phyloP scores from a whole-genome alignment of 345 rosid genomes.

The Citrus mangshanensis region DNA sequence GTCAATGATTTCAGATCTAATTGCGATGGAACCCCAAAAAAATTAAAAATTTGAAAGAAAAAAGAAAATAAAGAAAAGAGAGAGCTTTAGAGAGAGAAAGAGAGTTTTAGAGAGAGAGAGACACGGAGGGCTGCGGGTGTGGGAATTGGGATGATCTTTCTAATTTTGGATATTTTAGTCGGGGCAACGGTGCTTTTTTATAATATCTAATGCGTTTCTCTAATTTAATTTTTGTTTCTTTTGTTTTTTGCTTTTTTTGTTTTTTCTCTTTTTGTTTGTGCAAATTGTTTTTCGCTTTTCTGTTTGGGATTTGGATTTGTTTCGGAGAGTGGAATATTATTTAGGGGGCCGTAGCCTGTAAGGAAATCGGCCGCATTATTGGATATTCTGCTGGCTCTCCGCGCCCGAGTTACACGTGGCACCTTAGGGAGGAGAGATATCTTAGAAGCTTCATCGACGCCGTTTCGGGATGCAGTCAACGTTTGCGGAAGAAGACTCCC shows the following conservation, averaged over 20 bases:
- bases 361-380: neutral
- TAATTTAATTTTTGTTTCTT: neutral
- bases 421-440: no score
- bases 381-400: neutral
- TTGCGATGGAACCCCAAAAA: neutral
- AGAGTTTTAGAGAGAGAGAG: no score
- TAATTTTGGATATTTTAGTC: constrained; percentile 6
- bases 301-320: neutral
- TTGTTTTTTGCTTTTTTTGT: no score
- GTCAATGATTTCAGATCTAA: constrained; percentile 9
- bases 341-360: neutral
- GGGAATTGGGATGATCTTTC: neutral
- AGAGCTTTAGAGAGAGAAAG: neutral
- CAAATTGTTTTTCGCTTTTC: neutral
- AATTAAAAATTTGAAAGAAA: neutral
- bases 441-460: neutral
- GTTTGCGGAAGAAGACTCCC: no score
- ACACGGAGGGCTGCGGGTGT: neutral
- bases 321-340: neutral
- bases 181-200: neutral
- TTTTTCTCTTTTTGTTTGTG: neutral
- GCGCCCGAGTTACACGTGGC: neutral
- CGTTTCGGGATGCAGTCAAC: neutral
- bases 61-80: neutral
- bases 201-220: neutral